phyloP scores from a whole-genome alignment of 164 flowering plant genomes.

The Amborella trichopoda region DNA sequence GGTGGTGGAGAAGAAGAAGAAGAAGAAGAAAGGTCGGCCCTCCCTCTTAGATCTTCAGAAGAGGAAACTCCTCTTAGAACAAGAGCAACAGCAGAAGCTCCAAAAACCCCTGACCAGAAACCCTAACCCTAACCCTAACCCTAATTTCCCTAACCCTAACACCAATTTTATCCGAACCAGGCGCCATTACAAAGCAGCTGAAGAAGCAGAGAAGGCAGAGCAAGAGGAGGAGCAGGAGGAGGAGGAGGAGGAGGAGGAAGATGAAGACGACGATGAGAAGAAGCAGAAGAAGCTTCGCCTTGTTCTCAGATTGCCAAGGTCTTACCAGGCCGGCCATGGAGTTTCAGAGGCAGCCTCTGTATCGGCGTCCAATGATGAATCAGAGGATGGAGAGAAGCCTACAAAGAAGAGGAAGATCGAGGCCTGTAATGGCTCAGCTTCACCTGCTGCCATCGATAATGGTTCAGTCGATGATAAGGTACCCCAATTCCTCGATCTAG shows the following conservation, averaged over 20 bases:
- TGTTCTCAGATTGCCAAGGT: slow-evolving; percentile 23
- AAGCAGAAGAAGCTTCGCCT: slow-evolving; percentile 45
- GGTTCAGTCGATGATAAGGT: too few species aligned
- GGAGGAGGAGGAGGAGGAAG: too few species aligned
- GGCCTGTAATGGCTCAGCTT: slow-evolving; percentile 9
- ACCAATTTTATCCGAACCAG: too few species aligned
- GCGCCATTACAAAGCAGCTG: too few species aligned
- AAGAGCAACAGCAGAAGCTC: slow-evolving; percentile 7
- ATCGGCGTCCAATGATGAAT: slow-evolving; percentile 29
- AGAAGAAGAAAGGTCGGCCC: slow-evolving; percentile 89
- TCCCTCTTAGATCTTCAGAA: slow-evolving; percentile 62
- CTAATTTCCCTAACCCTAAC: too few species aligned
- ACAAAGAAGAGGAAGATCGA: slow-evolving; percentile 37
- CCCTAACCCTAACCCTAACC: too few species aligned
- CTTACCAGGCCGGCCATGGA: too few species aligned
- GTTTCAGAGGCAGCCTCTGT: too few species aligned
- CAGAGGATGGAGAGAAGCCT: slow-evolving; percentile 12
- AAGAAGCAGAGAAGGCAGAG: too few species aligned
- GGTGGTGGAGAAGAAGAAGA: slow-evolving; percentile 32
- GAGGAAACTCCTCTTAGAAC: slow-evolving; percentile 29
- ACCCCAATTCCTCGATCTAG: too few species aligned
- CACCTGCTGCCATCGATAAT: slow-evolving; percentile 8
- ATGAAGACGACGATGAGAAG: slow-evolving; percentile 18
- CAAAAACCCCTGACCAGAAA: slow-evolving; percentile 22
- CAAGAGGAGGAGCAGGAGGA: too few species aligned